A percentile compares a stretch with the other conserved stretches of the same genome.
Evolutionary conservation across 2,329 filamentous ascomycete genomes (phyloP).

Genomic region (Curvularia lunata): DNA sequence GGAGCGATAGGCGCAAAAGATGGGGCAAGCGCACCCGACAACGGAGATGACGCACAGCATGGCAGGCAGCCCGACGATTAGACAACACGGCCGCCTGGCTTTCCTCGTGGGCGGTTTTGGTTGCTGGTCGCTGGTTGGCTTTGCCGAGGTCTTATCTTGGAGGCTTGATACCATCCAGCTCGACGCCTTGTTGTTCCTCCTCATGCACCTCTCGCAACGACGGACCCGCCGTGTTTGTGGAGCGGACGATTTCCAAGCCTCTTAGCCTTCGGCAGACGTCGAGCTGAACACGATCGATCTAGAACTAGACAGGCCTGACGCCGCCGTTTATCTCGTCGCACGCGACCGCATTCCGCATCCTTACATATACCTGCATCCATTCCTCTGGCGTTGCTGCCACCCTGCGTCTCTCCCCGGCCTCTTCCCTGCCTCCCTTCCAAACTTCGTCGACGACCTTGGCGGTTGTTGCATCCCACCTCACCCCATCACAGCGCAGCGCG

Average conservation of each 20-base stretch:
- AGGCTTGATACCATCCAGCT: conserved; percentile 4
- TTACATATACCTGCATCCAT: not conserved
- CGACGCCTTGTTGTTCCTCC: conserved; percentile 3
- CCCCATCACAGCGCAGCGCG: not conserved
- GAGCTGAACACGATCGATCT: conserved; percentile 1
- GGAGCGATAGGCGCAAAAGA: conserved; percentile 1
- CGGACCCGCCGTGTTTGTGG: conserved; percentile 6
- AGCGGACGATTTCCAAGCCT: conserved; percentile 10
- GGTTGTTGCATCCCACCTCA: not conserved
- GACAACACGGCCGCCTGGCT: conserved; percentile 7
- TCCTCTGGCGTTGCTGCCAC: not conserved
- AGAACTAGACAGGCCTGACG: conserved; percentile 9
- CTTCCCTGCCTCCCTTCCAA: not conserved
- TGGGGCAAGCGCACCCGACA: conserved; percentile 6
- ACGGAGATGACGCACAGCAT: conserved; percentile 15
- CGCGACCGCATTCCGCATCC: conserved; percentile 1
- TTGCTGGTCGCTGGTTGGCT: not conserved
- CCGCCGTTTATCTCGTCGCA: conserved; percentile 5
- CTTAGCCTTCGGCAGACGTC: conserved; percentile 3
- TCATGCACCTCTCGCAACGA: not conserved
- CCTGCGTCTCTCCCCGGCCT: not conserved
- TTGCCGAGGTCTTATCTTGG: conserved; percentile 5
- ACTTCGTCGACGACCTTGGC: not conserved
- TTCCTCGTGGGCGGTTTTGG: not conserved
- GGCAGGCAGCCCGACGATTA: not conserved